These are phyloP conservation scores for Exserohilum turcica DNA, from an alignment of 2,329 filamentous ascomycete genomes.

Conservation along the genomic window DNA sequence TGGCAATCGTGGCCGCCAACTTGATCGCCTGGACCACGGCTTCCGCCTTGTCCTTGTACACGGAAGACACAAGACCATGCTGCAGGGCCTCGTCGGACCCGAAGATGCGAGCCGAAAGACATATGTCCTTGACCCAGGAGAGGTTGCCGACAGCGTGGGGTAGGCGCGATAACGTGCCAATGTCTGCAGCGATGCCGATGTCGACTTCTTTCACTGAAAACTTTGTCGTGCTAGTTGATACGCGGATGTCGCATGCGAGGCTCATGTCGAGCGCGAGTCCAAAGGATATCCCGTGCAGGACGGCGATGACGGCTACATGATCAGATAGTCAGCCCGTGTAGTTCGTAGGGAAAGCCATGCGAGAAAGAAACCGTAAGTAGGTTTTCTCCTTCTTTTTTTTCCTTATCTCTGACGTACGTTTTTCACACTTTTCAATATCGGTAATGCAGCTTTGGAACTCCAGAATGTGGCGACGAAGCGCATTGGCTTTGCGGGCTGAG, in stretches of 20 bases:
- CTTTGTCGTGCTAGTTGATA: slow-evolving; percentile 64
- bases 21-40: slow-evolving; percentile 67
- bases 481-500: slow-evolving; percentile 61
- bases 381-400: background rate
- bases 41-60: slow-evolving; percentile 64
- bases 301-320: slow-evolving; percentile 31
- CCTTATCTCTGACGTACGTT: slow-evolving; percentile 52
- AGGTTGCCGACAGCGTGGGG: slow-evolving; percentile 73
- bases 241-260: slow-evolving; percentile 71
- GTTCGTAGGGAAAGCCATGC: too few species aligned
- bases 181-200: slow-evolving; percentile 79
- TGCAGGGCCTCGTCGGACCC: slow-evolving; percentile 68
- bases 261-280: slow-evolving; percentile 57
- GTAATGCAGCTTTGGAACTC: slow-evolving; percentile 82
- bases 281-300: slow-evolving; percentile 45
- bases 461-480: slow-evolving; percentile 67
- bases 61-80: slow-evolving; percentile 72
- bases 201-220: slow-evolving; percentile 82
- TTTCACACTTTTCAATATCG: slow-evolving; percentile 83
- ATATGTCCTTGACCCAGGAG: slow-evolving; percentile 81
- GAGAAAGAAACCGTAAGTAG: too few species aligned
- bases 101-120: slow-evolving; percentile 72
- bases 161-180: slow-evolving; percentile 74
- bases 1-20: slow-evolving; percentile 68
- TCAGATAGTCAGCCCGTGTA: too few species aligned